Conservation (phyloP, 2,329 filamentous ascomycete genomes). For the Penicillium occitanis region DNA sequence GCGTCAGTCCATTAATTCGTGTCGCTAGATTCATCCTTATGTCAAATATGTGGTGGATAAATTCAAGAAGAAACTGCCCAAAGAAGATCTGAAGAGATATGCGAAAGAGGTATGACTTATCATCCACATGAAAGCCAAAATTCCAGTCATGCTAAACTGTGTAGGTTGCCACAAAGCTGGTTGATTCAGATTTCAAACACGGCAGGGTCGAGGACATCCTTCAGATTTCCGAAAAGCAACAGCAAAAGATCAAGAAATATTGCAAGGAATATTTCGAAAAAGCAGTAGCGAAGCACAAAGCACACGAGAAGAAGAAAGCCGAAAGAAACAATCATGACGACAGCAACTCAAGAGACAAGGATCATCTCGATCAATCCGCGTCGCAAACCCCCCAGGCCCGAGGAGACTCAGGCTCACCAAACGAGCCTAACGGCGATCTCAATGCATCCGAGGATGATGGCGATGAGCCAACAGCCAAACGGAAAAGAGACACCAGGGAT, state of each 20-base stretch:
- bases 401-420: slow-evolving; percentile 36
- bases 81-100: slow-evolving; percentile 68
- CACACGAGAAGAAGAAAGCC: slow-evolving; percentile 65
- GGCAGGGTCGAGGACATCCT: slow-evolving; percentile 80
- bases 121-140: background rate
- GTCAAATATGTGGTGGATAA: slow-evolving; percentile 85
- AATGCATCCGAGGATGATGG: slow-evolving; percentile 41
- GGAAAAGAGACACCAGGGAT: slow-evolving; percentile 45
- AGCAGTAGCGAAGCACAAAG: slow-evolving; percentile 72
- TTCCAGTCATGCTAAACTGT: background rate
- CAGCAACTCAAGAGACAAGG: slow-evolving; percentile 27
- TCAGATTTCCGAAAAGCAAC: slow-evolving; percentile 72
- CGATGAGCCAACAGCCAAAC: slow-evolving; percentile 52
- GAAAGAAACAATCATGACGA: slow-evolving; percentile 41
- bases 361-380: slow-evolving; percentile 15
- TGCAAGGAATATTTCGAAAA: slow-evolving; percentile 86
- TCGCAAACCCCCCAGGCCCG: slow-evolving; percentile 22
- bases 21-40: slow-evolving; percentile 66
- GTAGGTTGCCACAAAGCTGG: slow-evolving; percentile 77
- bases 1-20: slow-evolving; percentile 5
- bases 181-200: slow-evolving; percentile 88
- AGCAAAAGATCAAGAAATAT: slow-evolving; percentile 77
- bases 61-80: slow-evolving; percentile 81
- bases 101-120: slow-evolving; percentile 58
- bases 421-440: slow-evolving; percentile 10